Conservation (phyloP, 2,329 filamentous ascomycete species). For the Aspergillus ibericus region DNA sequence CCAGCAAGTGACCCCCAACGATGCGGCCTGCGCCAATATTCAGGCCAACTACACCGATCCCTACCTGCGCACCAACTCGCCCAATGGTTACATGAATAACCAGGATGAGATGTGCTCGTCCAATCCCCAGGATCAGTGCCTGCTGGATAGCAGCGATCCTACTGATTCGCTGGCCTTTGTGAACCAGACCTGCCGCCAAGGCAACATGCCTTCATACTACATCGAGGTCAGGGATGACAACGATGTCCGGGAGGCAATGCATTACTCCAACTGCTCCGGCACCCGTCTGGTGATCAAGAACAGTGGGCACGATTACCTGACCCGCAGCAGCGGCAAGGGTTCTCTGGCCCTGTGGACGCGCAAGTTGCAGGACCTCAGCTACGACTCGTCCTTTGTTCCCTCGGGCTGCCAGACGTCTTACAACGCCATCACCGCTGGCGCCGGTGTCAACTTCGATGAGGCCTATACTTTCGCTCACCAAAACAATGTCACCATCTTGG, state of each 20-base stretch:
- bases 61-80: conserved; percentile 14
- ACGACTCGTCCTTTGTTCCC: conserved; percentile 10
- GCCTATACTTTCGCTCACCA: conserved; percentile 26
- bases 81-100: conserved; percentile 25
- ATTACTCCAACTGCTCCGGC: conserved; percentile 13
- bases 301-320: conserved; percentile 37
- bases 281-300: conserved; percentile 30
- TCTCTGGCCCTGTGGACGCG: conserved; percentile 33
- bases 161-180: conserved; percentile 11
- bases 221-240: conserved; percentile 7
- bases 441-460: conserved; percentile 31
- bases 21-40: conserved; percentile 7
- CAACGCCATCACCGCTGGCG: conserved; percentile 28
- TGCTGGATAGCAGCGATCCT: conserved; percentile 18
- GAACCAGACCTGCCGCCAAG: conserved; percentile 14
- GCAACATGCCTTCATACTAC: conserved; percentile 15
- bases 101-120: conserved; percentile 24
- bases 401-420: conserved; percentile 10
- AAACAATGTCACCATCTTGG: conserved; percentile 27
- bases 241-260: conserved; percentile 12
- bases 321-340: conserved; percentile 31
- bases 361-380: conserved; percentile 23
- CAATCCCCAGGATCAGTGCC: conserved; percentile 17
- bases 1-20: conserved; percentile 2
- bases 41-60: conserved; percentile 17